phyloP scores from a whole-genome alignment of 1,139 yeast species.

The Dujonia santamariae region DNA sequence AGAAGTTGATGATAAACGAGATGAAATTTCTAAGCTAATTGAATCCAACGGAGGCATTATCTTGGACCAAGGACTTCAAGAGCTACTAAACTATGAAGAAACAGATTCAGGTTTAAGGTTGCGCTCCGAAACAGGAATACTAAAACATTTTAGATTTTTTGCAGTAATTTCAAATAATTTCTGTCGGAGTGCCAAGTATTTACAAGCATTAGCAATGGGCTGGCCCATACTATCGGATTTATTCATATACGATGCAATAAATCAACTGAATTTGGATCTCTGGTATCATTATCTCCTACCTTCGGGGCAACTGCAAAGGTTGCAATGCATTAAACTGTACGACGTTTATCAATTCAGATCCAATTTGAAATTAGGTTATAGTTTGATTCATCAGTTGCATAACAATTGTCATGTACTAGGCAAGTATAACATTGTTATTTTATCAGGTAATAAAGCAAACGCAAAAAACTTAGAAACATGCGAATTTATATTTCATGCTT shows the following conservation, averaged over 20 bases:
- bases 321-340: conserved; percentile 34
- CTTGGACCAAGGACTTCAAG: conserved; percentile 45
- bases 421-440: conserved; percentile 27
- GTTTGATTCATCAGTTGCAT: conserved; percentile 33
- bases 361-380: conserved; percentile 20
- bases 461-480: conserved; percentile 32
- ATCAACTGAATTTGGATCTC: conserved; percentile 14
- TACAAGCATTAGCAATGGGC: conserved; percentile 83
- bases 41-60: conserved; percentile 52
- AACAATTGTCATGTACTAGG: conserved; percentile 36
- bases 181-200: conserved; percentile 68
- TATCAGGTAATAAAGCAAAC: conserved; percentile 18
- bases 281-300: conserved; percentile 66
- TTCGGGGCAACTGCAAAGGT: conserved; percentile 57
- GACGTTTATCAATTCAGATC: conserved; percentile 39
- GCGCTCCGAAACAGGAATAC: conserved; percentile 9
- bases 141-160: conserved; percentile 44
- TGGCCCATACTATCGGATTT: conserved; percentile 78
- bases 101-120: conserved; percentile 6
- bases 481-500: conserved; percentile 43
- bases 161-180: conserved; percentile 61
- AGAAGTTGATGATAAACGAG: conserved; percentile 34
- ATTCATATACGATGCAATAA: conserved; percentile 56
- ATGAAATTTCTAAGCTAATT: conserved; percentile 33
- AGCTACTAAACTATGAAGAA: conserved; percentile 19